These are phyloP conservation scores for Tolypocladium pustulatum DNA, from an alignment of 2,329 filamentous ascomycete species.

Conservation along the genomic window DNA sequence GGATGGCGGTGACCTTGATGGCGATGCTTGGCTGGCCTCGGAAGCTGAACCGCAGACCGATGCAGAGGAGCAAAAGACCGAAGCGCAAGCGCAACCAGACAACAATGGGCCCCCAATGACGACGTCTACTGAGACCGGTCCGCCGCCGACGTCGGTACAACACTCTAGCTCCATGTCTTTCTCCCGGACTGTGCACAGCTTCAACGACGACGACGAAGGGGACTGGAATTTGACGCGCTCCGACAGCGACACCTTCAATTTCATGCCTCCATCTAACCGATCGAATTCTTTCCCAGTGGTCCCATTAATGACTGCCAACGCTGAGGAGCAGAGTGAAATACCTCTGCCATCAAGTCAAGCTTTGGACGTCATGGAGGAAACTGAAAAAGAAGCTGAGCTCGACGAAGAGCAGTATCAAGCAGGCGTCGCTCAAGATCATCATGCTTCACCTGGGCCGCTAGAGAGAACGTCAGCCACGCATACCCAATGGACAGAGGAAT, in stretches of 20 bases:
- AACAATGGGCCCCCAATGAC: background rate
- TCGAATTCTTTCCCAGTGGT: constrained; percentile 55
- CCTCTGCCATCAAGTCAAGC: constrained; percentile 39
- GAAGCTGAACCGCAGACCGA: constrained; percentile 6
- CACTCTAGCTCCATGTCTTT: constrained; percentile 54
- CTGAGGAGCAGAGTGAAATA: constrained; percentile 20
- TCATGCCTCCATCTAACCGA: constrained; percentile 45
- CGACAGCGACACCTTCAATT: constrained; percentile 47
- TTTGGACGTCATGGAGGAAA: constrained; percentile 40
- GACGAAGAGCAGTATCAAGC: constrained; percentile 25
- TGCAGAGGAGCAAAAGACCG: constrained; percentile 5
- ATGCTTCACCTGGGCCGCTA: constrained; percentile 4
- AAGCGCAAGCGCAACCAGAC: background rate
- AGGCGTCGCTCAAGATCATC: constrained; percentile 4
- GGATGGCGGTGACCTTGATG: constrained; percentile 11
- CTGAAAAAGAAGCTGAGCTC: constrained; percentile 36
- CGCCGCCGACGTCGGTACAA: constrained; percentile 29
- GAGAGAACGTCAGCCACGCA: constrained; percentile 2
- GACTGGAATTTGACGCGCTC: constrained; percentile 44
- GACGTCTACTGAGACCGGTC: constrained; percentile 1
- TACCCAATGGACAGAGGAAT: constrained; percentile 27
- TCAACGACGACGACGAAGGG: constrained; percentile 47
- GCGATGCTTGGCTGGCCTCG: constrained; percentile 13
- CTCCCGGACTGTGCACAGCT: constrained; percentile 52
- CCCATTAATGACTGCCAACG: constrained; percentile 25